Base-by-base conservation (phyloP, 768 basidiomycete genomes). In the Hemileccinum impolitum region DNA sequence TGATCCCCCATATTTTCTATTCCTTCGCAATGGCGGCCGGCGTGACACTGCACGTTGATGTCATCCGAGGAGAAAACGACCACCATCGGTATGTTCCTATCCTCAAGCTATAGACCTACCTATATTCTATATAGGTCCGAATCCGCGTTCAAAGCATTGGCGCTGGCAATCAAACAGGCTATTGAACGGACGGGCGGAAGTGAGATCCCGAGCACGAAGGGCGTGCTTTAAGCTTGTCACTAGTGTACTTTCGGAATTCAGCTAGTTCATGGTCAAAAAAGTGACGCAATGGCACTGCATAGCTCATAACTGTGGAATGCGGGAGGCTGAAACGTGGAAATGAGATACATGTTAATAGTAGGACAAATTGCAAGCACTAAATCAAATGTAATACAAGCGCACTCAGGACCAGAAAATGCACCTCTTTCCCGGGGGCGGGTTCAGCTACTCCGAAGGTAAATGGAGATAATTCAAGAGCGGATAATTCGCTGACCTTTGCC, bases 21-120 rank as follows among this genome's bases (percentile, higher is more conserved):
- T 96, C 94, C 4, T 99, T 99, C 64, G 90, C 95, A n/a, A 93
- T 93, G 54, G 91, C 92, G 0, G 89, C 95, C 1, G 94, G 94
- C 7, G 87, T 85, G 18, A 98, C 96, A 3, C 75, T 99, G 40
- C 95, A 98, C 62, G 79, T 98, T 43, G 96, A 99, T 62, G 93
- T 92, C 37, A 75, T 99, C 37, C 79, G 94, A 30, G 96, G 96
- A 36, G 87, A 92, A 60, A 99, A 99, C 70, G 96, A 99, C 63
- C 96, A 99, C 67, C 96, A 98, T 70, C 84, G 90, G 95, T 94
- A 61, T 51, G 83, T 64, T 34, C 26, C 12, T 21, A 28, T 30
- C 6, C 12, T 21, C 34, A 35, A 5, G 18, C 18, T 45, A 10
- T 23, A n/a, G 36, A 43, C 41, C 32, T 37, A 43, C 36, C 43